Evolutionary conservation across 2,329 filamentous ascomycete genomes (phyloP), one percentile per base, ranked within the genome.

Genomic region (Cladosporium sp.): DNA sequence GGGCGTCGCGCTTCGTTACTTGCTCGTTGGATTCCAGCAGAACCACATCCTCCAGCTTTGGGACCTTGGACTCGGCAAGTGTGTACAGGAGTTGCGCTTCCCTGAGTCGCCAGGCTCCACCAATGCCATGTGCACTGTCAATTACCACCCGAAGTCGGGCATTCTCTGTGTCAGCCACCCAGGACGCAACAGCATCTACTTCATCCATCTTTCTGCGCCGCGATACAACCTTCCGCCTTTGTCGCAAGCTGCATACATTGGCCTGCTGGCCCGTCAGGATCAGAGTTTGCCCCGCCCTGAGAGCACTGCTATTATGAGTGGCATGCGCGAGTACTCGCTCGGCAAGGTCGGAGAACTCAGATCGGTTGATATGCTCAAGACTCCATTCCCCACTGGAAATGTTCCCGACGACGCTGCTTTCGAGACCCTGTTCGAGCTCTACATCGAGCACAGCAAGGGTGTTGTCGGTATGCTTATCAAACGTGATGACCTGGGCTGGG

Each of bases 11-110:
- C 82, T 97, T 63, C 87, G 94, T 62, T 99, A 99, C 78, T 88
- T 99, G 79, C 88, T 99, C 72, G 90, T 99, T 63, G 94, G 94
- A 68, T 91, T 97, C 85, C 97, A 97, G 79, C 94, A 99, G 75
- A 99, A 99, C 75, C 94, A 99, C 77, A 95, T 93, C 58, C 85
- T 99, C 62, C 95, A 99, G 80, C 85, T 99, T 45, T 99, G 94
- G 95, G 94, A 99, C 79, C 86, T 99, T 70, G 92, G 90, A 42
- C 86, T 99, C 36, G 89, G 89, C 65, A 97, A 97, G 76, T 90
- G 92, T 30, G 94, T 99, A 38, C 93, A 99, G 73, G 94, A 99
- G 77, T 88, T 99, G 73, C 94, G 96, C 73, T 86, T 99, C 59
- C 94, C 94, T 1, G 93, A 99, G 72, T 57, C 59, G 3, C 68